Evolutionary conservation across 1,139 yeast genomes (phyloP), one percentile per base, ranked within the genome.

Genomic region (Yamadazyma mexicana): DNA sequence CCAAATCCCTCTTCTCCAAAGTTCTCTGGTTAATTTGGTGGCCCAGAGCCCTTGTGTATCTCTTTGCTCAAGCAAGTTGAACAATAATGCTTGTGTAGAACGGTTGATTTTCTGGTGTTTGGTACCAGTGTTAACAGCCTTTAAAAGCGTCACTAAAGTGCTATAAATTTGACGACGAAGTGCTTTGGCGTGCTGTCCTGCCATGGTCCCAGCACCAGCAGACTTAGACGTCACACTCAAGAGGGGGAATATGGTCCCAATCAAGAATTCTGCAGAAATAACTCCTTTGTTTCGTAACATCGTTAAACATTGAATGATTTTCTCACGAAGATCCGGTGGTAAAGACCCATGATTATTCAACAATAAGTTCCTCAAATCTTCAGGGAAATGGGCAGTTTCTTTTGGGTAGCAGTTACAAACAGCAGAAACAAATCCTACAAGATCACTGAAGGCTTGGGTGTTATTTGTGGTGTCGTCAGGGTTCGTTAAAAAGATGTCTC

Each of bases 1-100:
- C 99, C 99, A 92, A 45, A 92, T 85, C 56, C 96, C 96, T 58
- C 98, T 76, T 67, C 95, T 78, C 99, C 99, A 92, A 40, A 92
- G 73, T 61, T 92, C 98, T 59, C 98, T 77, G 7, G 98, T 89
- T 40, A 92, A 71, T 56, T 88, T 89, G 8, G 98, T 87, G 4
- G 98, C 97, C 98, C 98, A 92, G 23, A 92, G 67, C 30, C 98
- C 98, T 55, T 82, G 86, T 33, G 82, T 68, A 51, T 84, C 91
- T 44, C 85, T 79, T 51, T 83, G 86, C 47, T 86, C 92, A 35
- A 92, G 69, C 48, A 91, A 69, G 52, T 87, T 87, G 69, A 94
- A 91, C 40, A 95, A 75, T 42, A 92, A 65, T 0, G 98, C 96
- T 62, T 92, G 98, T 1, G 96, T 87, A 14, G 91, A 82, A 56